Base-by-base conservation (phyloP, 495 filamentous ascomycete genomes). In the Beverwykella pulmonaria region DNA sequence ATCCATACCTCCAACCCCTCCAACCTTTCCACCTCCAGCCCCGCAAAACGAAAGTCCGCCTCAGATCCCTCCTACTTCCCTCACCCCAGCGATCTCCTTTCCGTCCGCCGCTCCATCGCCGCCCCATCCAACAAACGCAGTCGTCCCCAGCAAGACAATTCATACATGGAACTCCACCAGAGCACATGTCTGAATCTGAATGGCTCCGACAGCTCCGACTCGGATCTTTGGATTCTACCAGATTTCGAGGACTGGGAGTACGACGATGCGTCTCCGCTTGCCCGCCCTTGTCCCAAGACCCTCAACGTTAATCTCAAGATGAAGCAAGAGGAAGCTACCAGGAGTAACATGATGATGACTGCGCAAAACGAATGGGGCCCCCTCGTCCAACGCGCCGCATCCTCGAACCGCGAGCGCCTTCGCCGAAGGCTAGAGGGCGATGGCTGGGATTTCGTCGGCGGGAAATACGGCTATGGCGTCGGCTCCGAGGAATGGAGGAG, bases 371-470 rank as follows among this genome's bases (percentile, higher is more conserved):
- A 56, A 23, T 61, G 56, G 56, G 64, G 30, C 7, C 64, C 64
- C 20, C 59, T 68, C 1, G 17, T 68, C n/a, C 17, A 19, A 7
- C 65, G 65, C 59, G 67, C 61, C 15, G 67, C 59, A 50, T 46
- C 19, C 19, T 61, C 67, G 23, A 70, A 70, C 32, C 67, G 58
- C 15, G 67, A 70, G 39, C 23, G 62, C 1, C 39, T 70, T 55
- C 30, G 62, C 34, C 25, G 50, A 10, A 23, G 57, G 34, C 62
- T 70, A 1, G 67, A 70, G 39, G 61, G 62, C 17, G 67, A 70
- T 53, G 67, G 67, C 1, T 70, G 67, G 67, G 67, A 65, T 17
- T 70, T 70, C 44, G 62, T 70, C 0, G 61, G 67, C 25, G 67
- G 67, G 17, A 61, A 53, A 32, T 70, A 70, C 39, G 65, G 65